Base-by-base conservation (phyloP, 2,329 filamentous ascomycete species). In the Plectosphaerella plurivora region DNA sequence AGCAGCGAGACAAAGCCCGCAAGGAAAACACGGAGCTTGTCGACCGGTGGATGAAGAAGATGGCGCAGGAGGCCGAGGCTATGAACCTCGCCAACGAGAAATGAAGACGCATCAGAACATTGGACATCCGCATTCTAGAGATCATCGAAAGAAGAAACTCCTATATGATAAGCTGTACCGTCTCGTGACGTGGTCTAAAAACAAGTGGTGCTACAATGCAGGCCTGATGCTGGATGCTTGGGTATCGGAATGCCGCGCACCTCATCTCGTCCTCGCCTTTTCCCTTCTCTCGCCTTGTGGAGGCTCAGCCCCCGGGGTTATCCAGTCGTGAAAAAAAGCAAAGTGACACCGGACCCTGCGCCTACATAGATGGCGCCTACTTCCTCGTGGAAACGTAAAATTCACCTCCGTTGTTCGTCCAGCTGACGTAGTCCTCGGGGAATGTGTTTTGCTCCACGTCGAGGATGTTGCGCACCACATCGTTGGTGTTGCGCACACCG, bases 331-430 rank as follows among this genome's bases (percentile, higher is more conserved):
- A 28, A 33, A 9, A 8, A 33, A 33, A 33, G 11, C 28, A 33
- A 33, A 33, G 8, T 33, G 28, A 33, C 28, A 33, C 28, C 28
- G 11, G 68, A 58, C 57, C 61, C 9, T 11, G 47, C 18, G 24
- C n/a, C 46, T 28, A 47, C 6, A 28, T 8, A 35, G 18, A 45
- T 45, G 33, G 22, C 39, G 10, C 11, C 60, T 65, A 75, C 64
- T 91, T 90, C 70, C 90, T 89, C 12, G 82, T 91, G 53, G 93
- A 91, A 65, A 97, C 88, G 66, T 88, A 97, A 70, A 94, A 99
- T 52, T 85, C 82, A 25, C 93, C 93, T 24, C 86, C 86, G 49
- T 86, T 83, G 59, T 88, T 87, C 14, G 89, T 93, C 94, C 94
- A 99, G 71, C 91, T 96, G 58, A 99, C 94, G 65, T 89, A 94